Evolutionary conservation across 1,284 basidiomycete genomes (phyloP).

Genomic region (Salmacisia buchloeana): DNA sequence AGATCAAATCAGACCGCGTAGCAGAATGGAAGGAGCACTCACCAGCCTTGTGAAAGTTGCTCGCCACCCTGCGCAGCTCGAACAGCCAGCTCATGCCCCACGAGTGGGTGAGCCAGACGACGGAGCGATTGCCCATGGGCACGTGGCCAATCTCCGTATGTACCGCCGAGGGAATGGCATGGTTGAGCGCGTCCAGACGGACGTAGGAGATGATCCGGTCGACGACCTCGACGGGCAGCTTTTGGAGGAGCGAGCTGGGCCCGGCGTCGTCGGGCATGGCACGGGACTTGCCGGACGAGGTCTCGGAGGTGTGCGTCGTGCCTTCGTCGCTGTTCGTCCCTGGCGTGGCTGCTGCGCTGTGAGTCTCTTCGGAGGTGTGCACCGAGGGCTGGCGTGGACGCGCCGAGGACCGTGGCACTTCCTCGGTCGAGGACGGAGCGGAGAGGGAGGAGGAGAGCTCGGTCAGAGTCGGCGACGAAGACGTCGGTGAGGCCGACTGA

Average conservation of each 20-base stretch:
- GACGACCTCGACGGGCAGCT: neutral
- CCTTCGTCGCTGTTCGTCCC: conserved; percentile 1
- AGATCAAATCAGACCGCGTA: neutral
- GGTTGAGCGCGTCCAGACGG: neutral
- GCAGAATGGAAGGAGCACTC: neutral
- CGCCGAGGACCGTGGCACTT: neutral
- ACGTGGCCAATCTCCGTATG: neutral
- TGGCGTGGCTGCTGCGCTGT: neutral
- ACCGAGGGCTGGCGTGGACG: neutral
- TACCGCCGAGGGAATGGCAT: neutral
- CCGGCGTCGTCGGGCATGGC: neutral
- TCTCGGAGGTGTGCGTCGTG: conserved; percentile 3
- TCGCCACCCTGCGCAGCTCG: neutral
- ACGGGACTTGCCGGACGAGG: conserved; percentile 3
- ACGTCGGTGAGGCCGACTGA: too few relatives aligned
- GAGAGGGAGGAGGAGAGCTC: neutral
- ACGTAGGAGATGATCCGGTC: neutral
- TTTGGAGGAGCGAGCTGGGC: neutral
- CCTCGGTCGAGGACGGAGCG: neutral
- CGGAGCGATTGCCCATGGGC: neutral
- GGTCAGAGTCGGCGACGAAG: neutral
- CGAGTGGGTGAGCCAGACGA: neutral
- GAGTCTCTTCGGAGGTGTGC: neutral
- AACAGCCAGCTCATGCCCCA: conserved; percentile 7
- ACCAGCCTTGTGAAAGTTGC: neutral